Conservation (phyloP, 1,284 basidiomycete genomes). For the Sanghuangporus weigelae region DNA sequence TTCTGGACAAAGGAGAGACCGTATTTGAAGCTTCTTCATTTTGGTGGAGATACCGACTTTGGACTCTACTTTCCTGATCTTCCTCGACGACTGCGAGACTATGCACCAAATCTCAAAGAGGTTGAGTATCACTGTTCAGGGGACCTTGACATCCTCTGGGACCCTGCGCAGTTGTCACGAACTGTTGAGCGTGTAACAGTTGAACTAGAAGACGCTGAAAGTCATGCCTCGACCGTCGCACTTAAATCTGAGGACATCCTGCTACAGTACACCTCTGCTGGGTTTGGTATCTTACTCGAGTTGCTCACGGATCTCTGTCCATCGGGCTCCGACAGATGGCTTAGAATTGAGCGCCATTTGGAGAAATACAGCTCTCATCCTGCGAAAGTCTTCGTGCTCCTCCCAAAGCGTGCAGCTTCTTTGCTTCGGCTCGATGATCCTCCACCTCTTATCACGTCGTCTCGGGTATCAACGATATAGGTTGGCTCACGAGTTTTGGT, state of each 20-base stretch:
- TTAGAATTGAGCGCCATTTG: conserved; percentile 1
- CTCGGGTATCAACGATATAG: neutral
- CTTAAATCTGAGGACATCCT: neutral
- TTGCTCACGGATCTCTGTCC: neutral
- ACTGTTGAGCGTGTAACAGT: neutral
- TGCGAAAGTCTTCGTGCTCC: neutral
- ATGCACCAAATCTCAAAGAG: neutral
- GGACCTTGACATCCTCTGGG: conserved; percentile 1
- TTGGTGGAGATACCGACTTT: conserved; percentile 8
- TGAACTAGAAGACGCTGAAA: neutral
- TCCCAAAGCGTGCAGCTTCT: neutral
- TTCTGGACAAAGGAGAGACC: neutral
- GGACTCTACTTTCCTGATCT: conserved; percentile 8
- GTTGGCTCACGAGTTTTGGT: neutral
- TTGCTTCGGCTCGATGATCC: neutral
- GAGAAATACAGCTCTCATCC: neutral
- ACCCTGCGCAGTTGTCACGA: neutral
- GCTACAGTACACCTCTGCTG: neutral
- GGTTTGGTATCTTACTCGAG: neutral
- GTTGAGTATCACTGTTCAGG: conserved; percentile 5
- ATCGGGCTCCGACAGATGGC: neutral
- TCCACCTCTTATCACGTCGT: neutral
- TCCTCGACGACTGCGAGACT: neutral
- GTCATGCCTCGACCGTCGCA: neutral
- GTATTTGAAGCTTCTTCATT: neutral